Evolutionary conservation across 176 grass and related monocot species (phyloP), one percentile per base, ranked within the genome.

Genomic region (Oryza rufipogon): DNA sequence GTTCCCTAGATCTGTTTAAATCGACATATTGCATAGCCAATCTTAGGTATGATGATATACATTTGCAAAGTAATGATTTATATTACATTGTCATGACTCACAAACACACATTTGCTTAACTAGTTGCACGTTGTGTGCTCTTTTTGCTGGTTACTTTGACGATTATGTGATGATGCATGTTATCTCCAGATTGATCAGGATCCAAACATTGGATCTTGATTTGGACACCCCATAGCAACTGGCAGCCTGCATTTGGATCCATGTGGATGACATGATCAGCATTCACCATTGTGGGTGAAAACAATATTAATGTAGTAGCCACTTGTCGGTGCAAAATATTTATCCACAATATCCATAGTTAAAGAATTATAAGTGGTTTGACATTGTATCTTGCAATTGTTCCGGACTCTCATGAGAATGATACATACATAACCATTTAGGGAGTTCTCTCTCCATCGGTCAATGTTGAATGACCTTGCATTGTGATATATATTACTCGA

Each of bases 161-260:
- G 8, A 75, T 81, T 74, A 15, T 58, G 70, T 75, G 78, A 34
- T 47, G 36, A 47, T 76, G 61, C 49, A 71, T 68, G 80, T 60
- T 61, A 73, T 78, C 79, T 78, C 9, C 36, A 74, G 79, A 78
- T 81, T 74, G 56, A 73, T 78, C 72, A 73, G 33, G 67, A 86
- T 86, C 79, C 74, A 68, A 79, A 74, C 68, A 78, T 19, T 36
- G 67, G 64, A 68, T 86, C 68, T 78, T 78, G 79, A 86, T 86
- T 86, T 38, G 33, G 87, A 88, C 75, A 20, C 0, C 46, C 20
- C 12, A 60, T 9, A 68, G 68, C 75, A 88, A 84, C 60, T 84
- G 81, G 66, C 44, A 89, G 56, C 73, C 12, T 47, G 14, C 15
- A 86, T 67, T 64, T 77, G 56, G 65, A 77, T 86, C 41, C 26